These are phyloP conservation scores for Aspergillus carlsbadensis DNA, from an alignment of 495 filamentous ascomycete genomes.

Conservation along the genomic window DNA sequence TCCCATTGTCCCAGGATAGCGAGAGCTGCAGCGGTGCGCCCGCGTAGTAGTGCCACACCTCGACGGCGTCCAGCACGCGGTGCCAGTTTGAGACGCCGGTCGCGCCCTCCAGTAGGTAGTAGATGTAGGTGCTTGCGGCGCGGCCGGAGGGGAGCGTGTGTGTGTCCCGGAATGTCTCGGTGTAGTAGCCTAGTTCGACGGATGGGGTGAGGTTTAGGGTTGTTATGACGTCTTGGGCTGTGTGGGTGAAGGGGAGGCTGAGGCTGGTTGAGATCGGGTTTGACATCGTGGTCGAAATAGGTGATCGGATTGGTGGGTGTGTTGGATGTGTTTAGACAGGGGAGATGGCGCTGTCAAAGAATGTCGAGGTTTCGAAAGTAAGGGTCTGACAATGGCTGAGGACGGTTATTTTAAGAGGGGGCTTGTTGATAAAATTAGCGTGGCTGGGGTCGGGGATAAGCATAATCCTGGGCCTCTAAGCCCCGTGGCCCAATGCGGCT, in stretches of 20 bases:
- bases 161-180: conserved; percentile 5
- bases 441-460: too few relatives aligned
- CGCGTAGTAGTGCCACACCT: conserved; percentile 8
- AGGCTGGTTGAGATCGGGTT: too few relatives aligned
- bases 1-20: background rate
- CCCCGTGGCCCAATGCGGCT: too few relatives aligned
- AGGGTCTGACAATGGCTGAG: too few relatives aligned
- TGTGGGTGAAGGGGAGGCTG: background rate
- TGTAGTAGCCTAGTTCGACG: background rate
- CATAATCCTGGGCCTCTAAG: too few relatives aligned
- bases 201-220: background rate
- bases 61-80: conserved; percentile 3
- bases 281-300: too few relatives aligned
- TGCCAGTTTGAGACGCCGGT: background rate
- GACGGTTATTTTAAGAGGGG: too few relatives aligned
- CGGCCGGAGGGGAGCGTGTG: background rate
- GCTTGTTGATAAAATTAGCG: too few relatives aligned
- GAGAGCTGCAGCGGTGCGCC: conserved; percentile 2
- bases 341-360: too few relatives aligned
- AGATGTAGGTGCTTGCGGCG: conserved; percentile 1
- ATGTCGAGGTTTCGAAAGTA: too few relatives aligned
- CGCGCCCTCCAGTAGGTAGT: conserved; percentile 1
- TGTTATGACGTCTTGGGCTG: background rate
- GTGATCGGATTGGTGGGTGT: too few relatives aligned
- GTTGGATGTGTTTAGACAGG: too few relatives aligned